A percentile compares a stretch with the other conserved stretches of the same genome.
Evolutionary conservation across 2,329 filamentous ascomycete genomes (phyloP).

Genomic region (Fusarium vanettenii): DNA sequence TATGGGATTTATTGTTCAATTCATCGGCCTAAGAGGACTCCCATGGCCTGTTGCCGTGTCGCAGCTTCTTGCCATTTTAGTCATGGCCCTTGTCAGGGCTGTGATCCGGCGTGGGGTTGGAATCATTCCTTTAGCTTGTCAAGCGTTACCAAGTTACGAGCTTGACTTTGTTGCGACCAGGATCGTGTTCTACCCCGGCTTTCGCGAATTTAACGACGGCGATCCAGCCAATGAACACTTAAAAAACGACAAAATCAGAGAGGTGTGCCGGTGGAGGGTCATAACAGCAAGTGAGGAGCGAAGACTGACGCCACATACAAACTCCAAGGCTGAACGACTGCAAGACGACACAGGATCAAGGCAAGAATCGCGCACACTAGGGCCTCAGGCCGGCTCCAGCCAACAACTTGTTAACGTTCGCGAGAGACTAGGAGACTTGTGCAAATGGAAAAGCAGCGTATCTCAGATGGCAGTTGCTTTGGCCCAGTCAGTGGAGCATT

Average conservation of each 20-base stretch:
- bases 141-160: background rate
- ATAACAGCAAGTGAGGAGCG: background rate
- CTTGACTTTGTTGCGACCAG: background rate
- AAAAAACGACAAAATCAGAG: too few relatives aligned
- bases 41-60: background rate
- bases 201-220: too few relatives aligned
- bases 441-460: background rate
- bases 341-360: too few relatives aligned
- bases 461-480: background rate
- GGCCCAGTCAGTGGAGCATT: background rate
- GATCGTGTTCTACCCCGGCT: too few relatives aligned
- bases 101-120: background rate
- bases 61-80: background rate
- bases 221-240: too few relatives aligned
- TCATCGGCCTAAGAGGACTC: background rate
- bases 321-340: too few relatives aligned
- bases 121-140: background rate
- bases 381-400: too few relatives aligned
- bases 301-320: background rate
- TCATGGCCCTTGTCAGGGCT: background rate
- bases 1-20: background rate
- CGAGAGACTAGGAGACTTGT: background rate
- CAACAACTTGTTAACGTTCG: background rate
- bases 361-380: too few relatives aligned
- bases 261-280: too few relatives aligned